Evolutionary conservation across 2,329 filamentous ascomycete genomes (phyloP).

Genomic region (Drechmeria coniospora): DNA sequence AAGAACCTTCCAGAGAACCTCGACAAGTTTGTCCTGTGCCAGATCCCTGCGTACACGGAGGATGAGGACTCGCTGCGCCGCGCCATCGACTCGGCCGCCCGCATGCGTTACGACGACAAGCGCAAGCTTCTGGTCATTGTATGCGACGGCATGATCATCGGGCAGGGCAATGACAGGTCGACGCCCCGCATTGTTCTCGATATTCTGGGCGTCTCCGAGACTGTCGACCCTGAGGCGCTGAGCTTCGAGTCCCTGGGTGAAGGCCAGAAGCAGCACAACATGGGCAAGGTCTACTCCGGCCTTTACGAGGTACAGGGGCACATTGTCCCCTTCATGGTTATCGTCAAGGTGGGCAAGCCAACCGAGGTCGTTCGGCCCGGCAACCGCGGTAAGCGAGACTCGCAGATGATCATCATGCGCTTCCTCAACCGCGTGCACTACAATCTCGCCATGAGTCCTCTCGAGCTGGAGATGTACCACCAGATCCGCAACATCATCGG

Average conservation of each 20-base stretch:
- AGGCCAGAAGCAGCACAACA: slow-evolving; percentile 95
- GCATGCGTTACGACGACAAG: slow-evolving; percentile 97
- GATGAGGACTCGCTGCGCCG: slow-evolving; percentile 94
- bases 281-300: slow-evolving; percentile 97
- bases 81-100: slow-evolving; percentile 88
- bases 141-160: slow-evolving; percentile 99
- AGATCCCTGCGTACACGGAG: slow-evolving; percentile 95
- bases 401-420: slow-evolving; percentile 95
- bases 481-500: slow-evolving; percentile 98
- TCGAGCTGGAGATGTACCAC: slow-evolving; percentile 97
- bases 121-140: slow-evolving; percentile 85
- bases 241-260: slow-evolving; percentile 96
- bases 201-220: slow-evolving; percentile 87
- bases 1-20: slow-evolving; percentile 91
- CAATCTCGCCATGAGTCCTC: slow-evolving; percentile 86
- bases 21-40: slow-evolving; percentile 96
- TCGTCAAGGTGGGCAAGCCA: slow-evolving; percentile 96
- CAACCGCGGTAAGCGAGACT: slow-evolving; percentile 98
- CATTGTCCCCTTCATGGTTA: slow-evolving; percentile 91
- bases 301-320: slow-evolving; percentile 96
- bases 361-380: slow-evolving; percentile 89
- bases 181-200: slow-evolving; percentile 93
- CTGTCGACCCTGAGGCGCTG: slow-evolving; percentile 83
- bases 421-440: slow-evolving; percentile 99
- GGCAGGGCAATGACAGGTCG: slow-evolving; percentile 90